A percentile compares a stretch with the other conserved stretches of the same genome.
Evolutionary conservation across 768 basidiomycete genomes (phyloP).

Genomic region (Cystofilobasidium capitatum): DNA sequence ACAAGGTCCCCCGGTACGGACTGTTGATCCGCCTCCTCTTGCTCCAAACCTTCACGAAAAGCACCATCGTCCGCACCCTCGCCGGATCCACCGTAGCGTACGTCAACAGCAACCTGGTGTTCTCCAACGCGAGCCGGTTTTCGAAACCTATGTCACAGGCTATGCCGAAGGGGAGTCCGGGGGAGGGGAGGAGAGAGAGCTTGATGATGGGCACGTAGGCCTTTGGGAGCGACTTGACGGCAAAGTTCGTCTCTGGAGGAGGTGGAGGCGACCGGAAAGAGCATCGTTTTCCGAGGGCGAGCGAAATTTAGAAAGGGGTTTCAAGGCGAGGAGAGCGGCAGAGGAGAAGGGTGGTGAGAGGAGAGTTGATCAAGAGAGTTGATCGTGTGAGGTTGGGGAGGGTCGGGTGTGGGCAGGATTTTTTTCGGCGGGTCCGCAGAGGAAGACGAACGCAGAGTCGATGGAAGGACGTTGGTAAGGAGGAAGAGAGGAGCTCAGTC

Average conservation of each 20-base stretch:
- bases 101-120: slow-evolving; percentile 88
- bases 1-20: slow-evolving; percentile 90
- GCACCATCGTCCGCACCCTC: slow-evolving; percentile 81
- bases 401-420: slow-evolving; percentile 10
- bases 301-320: not conserved
- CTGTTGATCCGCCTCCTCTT: slow-evolving; percentile 92
- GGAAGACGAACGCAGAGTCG: too few species aligned
- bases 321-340: not conserved
- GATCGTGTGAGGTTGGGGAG: slow-evolving; percentile 17
- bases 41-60: slow-evolving; percentile 99
- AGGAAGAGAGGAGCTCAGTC: too few species aligned
- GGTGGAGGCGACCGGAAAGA: not conserved
- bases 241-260: slow-evolving; percentile 78
- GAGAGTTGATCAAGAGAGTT: slow-evolving; percentile 5
- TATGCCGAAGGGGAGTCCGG: slow-evolving; percentile 64
- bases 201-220: slow-evolving; percentile 71
- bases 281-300: not conserved
- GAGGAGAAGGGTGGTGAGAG: not conserved
- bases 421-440: too few species aligned
- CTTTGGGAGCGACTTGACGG: slow-evolving; percentile 90
- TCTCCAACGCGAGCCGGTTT: slow-evolving; percentile 92
- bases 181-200: slow-evolving; percentile 64
- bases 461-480: too few species aligned
- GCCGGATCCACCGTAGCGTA: slow-evolving; percentile 96
- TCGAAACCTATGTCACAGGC: slow-evolving; percentile 98